These are phyloP conservation scores for Venturia pyrina DNA, from an alignment of 2,329 filamentous ascomycete genomes.

Conservation along the genomic window DNA sequence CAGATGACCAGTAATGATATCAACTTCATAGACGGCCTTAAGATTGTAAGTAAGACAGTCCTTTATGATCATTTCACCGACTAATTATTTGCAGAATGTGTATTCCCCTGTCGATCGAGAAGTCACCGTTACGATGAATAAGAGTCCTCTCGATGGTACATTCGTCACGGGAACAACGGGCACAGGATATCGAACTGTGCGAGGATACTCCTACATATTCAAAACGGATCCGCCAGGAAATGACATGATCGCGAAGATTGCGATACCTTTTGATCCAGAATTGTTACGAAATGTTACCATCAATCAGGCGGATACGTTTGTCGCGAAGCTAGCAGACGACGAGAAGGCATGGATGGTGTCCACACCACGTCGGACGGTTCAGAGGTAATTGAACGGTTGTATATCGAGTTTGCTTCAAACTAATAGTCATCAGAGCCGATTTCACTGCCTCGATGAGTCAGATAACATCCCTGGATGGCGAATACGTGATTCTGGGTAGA, in stretches of 20 bases:
- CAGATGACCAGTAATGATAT: slow-evolving; percentile 21
- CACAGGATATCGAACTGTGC: slow-evolving; percentile 21
- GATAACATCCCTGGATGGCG: slow-evolving; percentile 23
- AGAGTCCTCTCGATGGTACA: slow-evolving; percentile 19
- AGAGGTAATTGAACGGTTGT: slow-evolving; percentile 10
- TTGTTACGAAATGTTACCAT: slow-evolving; percentile 17
- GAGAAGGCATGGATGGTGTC: slow-evolving; percentile 27
- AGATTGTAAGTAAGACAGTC: slow-evolving; percentile 15
- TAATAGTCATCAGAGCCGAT: slow-evolving; percentile 7
- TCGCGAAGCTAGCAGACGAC: slow-evolving; percentile 14
- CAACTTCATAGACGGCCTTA: slow-evolving; percentile 25
- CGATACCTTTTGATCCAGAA: slow-evolving; percentile 22
- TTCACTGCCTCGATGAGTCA: slow-evolving; percentile 22
- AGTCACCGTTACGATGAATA: slow-evolving; percentile 23
- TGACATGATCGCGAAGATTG: slow-evolving; percentile 26
- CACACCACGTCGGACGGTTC: slow-evolving; percentile 21
- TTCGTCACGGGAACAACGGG: slow-evolving; percentile 24
- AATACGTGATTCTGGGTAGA: slow-evolving; percentile 24
- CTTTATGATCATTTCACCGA: too few relatives aligned
- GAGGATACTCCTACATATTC: slow-evolving; percentile 24
- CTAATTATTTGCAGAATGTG: slow-evolving; percentile 15
- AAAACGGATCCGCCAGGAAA: slow-evolving; percentile 23
- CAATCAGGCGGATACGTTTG: slow-evolving; percentile 15
- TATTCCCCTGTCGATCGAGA: slow-evolving; percentile 24
- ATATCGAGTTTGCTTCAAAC: neutral